phyloP scores from a whole-genome alignment of 108 stramenopile genomes.

The Pelagomonas calceolata region DNA sequence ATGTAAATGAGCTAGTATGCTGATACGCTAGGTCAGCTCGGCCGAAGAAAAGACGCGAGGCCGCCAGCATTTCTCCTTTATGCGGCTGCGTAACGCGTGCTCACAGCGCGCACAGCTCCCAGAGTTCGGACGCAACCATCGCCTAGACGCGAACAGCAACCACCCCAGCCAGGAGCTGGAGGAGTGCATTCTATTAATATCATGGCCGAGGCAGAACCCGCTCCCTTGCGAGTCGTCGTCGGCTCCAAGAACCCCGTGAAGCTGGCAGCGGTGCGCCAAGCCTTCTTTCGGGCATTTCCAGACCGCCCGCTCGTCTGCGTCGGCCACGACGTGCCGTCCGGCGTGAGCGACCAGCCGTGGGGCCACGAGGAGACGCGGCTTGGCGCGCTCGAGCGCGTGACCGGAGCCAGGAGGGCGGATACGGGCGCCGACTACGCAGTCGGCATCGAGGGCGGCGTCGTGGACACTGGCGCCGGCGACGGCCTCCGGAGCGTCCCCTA shows the following conservation, averaged over 20 bases:
- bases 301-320: neutral
- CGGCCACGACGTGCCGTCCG: conserved; percentile 11
- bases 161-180: no score
- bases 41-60: no score
- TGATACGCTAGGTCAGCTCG: no score
- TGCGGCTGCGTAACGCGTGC: no score
- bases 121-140: no score
- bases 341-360: conserved; percentile 72
- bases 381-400: conserved; percentile 72
- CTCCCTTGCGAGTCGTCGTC: conserved; percentile 53
- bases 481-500: conserved; percentile 78
- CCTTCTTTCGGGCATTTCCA: conserved; percentile 30
- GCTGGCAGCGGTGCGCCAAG: conserved; percentile 51
- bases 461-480: neutral
- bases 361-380: conserved; percentile 65
- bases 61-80: no score
- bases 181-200: no score
- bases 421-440: conserved; percentile 46
- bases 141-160: no score
- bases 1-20: no score
- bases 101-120: no score
- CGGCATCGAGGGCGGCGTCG: conserved; percentile 85
- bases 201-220: no score
- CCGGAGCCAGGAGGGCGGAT: conserved; percentile 38
- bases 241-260: conserved; percentile 74